Percentiles rank a stretch among this genome's conserved stretches.
These are phyloP conservation scores for Irineochytrium annulatum DNA, from an alignment of 192 early-diverging fungal genomes.

Conservation along the genomic window DNA sequence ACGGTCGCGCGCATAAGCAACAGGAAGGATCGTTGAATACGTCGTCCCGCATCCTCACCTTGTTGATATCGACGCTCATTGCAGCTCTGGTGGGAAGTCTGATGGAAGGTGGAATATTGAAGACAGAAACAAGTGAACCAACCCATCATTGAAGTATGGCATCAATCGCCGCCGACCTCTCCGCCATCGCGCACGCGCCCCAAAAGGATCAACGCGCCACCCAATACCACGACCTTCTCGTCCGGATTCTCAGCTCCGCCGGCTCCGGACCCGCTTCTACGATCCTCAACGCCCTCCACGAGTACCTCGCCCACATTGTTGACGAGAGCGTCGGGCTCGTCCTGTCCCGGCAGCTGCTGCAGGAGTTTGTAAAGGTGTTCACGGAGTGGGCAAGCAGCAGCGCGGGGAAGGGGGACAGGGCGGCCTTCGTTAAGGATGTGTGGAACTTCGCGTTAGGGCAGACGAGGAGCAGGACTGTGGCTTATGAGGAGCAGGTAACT, in stretches of 20 bases:
- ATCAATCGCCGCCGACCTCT: too few species aligned
- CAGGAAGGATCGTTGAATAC: too few species aligned
- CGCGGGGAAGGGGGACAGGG: conserved; percentile 26
- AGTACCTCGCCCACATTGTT: conserved; percentile 4
- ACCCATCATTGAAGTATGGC: too few species aligned
- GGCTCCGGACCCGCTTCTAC: neutral
- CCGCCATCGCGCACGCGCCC: too few species aligned
- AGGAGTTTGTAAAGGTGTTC: conserved; percentile 65
- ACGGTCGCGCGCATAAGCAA: too few species aligned
- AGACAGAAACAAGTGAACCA: too few species aligned
- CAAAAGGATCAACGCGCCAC: too few species aligned
- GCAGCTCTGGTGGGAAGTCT: too few species aligned
- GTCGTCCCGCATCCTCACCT: too few species aligned
- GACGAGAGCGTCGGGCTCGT: conserved; percentile 65
- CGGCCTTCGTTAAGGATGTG: conserved; percentile 10
- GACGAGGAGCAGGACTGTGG: conserved; percentile 69
- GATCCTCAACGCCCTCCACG: neutral
- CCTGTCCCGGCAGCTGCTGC: conserved; percentile 66
- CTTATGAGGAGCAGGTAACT: conserved; percentile 79
- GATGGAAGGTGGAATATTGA: too few species aligned
- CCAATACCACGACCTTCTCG: conserved; percentile 3
- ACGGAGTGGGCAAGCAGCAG: conserved; percentile 41
- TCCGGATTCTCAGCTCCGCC: neutral
- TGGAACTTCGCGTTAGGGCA: conserved; percentile 60
- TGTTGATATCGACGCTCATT: too few species aligned